phyloP scores from a whole-genome alignment of 2,329 filamentous ascomycete species.

The Cladosporium sp. region DNA sequence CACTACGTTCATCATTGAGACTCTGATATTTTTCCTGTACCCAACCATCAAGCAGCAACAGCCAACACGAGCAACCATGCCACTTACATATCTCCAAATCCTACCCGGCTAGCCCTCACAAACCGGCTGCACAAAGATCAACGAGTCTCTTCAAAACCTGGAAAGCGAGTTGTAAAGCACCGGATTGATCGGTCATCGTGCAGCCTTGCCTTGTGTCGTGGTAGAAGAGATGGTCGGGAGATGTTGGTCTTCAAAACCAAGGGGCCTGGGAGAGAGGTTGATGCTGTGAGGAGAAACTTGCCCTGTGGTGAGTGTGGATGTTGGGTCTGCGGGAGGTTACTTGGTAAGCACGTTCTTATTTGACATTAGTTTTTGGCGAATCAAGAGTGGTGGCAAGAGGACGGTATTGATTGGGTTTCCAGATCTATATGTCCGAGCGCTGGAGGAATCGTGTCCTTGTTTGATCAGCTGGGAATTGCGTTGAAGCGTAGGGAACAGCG shows the following conservation, averaged over 20 bases:
- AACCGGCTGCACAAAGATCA: not conserved
- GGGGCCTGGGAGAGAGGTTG: not conserved
- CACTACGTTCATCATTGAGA: too few species aligned
- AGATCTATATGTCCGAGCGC: not conserved
- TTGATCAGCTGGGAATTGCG: not conserved
- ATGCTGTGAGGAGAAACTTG: not conserved
- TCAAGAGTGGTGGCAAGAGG: too few species aligned
- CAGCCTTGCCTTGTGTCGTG: not conserved
- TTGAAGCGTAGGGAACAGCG: too few species aligned
- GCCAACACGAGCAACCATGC: too few species aligned
- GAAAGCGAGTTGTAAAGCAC: not conserved
- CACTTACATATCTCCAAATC: conserved; percentile 3
- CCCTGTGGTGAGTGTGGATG: not conserved
- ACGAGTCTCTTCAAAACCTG: not conserved
- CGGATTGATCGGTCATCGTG: not conserved
- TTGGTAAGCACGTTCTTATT: not conserved
- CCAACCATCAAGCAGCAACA: too few species aligned
- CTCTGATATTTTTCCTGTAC: too few species aligned
- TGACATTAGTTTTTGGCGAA: not conserved
- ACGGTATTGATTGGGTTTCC: not conserved
- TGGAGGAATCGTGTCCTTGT: not conserved
- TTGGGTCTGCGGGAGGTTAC: not conserved
- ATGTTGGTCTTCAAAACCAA: conserved; percentile 1
- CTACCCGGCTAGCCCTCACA: not conserved
- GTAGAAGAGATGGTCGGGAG: not conserved